Evolutionary conservation across 306 rosid genomes (phyloP).

Genomic region (Lagenaria siceraria): DNA sequence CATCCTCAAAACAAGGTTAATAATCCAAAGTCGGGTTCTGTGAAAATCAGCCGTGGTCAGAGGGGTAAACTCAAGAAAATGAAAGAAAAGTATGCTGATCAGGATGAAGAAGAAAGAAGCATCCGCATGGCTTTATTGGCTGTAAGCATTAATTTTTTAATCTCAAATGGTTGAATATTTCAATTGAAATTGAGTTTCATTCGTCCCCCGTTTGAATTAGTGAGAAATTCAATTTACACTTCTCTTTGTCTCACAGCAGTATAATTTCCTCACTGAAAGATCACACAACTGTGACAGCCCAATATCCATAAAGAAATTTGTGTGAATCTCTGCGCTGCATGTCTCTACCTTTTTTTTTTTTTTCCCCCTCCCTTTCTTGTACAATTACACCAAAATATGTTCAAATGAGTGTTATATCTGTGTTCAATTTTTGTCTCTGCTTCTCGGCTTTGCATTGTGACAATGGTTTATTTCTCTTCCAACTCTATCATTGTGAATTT

Average conservation of each 20-base stretch:
- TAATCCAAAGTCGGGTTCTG: slow-evolving; percentile 41
- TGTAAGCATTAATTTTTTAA: slow-evolving; percentile 36
- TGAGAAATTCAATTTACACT: background rate
- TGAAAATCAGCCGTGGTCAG: slow-evolving; percentile 76
- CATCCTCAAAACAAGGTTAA: slow-evolving; percentile 36
- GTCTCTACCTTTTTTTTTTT: background rate
- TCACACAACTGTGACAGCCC: background rate
- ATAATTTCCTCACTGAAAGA: background rate
- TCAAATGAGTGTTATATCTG: background rate
- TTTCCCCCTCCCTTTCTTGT: background rate
- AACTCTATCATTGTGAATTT: background rate
- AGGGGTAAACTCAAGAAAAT: slow-evolving; percentile 79
- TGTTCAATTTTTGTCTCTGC: background rate
- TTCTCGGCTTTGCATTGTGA: background rate
- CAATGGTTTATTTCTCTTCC: background rate
- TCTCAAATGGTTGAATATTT: slow-evolving; percentile 1
- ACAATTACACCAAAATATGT: background rate
- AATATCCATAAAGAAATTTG: background rate
- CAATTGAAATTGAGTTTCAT: background rate
- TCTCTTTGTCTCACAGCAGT: background rate
- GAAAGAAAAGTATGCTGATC: slow-evolving; percentile 91
- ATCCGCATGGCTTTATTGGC: slow-evolving; percentile 95
- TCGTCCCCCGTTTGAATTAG: background rate
- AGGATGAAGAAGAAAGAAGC: slow-evolving; percentile 94
- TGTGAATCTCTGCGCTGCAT: background rate